Conservation (phyloP, 1,284 basidiomycete genomes). For the Singerocomus rubriflavus region DNA sequence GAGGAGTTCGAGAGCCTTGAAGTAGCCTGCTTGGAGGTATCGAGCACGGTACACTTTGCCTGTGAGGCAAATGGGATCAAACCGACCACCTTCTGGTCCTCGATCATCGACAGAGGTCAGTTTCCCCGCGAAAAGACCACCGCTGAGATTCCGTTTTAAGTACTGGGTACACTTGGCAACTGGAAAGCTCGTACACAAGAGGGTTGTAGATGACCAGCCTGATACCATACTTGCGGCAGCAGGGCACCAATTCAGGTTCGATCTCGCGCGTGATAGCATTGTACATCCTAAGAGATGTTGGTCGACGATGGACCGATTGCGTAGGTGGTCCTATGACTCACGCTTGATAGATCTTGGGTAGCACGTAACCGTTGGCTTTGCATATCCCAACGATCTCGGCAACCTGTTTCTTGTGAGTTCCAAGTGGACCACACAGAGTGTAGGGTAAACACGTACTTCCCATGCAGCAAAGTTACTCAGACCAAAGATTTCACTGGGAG, state of each 20-base stretch:
- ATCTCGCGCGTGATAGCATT: conserved; percentile 52
- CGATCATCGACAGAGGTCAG: conserved; percentile 32
- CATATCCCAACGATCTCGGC: conserved; percentile 54
- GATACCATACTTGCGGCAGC: conserved; percentile 53
- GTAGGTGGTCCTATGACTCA: conserved; percentile 8
- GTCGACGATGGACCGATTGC: not conserved
- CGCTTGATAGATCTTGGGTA: conserved; percentile 53
- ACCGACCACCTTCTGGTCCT: too few relatives aligned
- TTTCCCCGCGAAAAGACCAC: conserved; percentile 37
- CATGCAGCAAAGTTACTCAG: conserved; percentile 31
- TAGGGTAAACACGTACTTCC: conserved; percentile 15
- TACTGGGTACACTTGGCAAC: fast-evolving
- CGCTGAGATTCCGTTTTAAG: conserved; percentile 7
- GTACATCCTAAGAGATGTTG: conserved; percentile 40
- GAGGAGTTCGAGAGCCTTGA: conserved; percentile 44
- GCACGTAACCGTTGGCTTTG: conserved; percentile 47
- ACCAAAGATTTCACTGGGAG: conserved; percentile 28
- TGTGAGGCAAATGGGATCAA: conserved; percentile 26
- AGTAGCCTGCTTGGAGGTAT: conserved; percentile 45
- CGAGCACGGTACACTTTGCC: conserved; percentile 42
- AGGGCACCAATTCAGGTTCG: conserved; percentile 55
- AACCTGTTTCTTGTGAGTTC: conserved; percentile 35
- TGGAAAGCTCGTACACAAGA: conserved; percentile 30
- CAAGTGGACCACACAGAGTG: not conserved
- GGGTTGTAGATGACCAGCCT: conserved; percentile 45